Percentiles rank a stretch among this genome's conserved stretches.
Conservation (phyloP, 108 stramenopile species). For the Cyclostephanos tholiformis region DNA sequence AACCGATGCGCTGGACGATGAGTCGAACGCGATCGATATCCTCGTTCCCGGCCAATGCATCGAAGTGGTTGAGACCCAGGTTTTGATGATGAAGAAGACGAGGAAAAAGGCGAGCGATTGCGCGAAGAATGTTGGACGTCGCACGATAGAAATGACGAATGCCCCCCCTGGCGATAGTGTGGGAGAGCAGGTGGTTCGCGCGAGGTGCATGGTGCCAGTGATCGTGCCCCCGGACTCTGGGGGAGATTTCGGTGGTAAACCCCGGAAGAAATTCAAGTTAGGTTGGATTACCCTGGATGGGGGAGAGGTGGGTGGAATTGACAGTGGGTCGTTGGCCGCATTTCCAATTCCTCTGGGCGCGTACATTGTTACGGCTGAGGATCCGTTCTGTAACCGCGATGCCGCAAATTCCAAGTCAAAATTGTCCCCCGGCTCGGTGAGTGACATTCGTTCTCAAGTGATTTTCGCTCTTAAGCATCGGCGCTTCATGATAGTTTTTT, state of each 20-base stretch:
- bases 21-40: conserved; percentile 24
- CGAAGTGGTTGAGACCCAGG: conserved; percentile 39
- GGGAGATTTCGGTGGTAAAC: neutral
- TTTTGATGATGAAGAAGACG: conserved; percentile 34
- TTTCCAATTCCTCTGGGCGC: conserved; percentile 29
- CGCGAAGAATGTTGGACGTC: neutral
- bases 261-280: conserved; percentile 31
- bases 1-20: conserved; percentile 19
- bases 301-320: conserved; percentile 5
- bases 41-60: conserved; percentile 26
- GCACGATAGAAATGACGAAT: neutral
- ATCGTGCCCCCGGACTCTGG: conserved; percentile 10
- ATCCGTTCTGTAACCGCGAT: conserved; percentile 1
- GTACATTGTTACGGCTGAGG: conserved; percentile 20
- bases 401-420: conserved; percentile 25
- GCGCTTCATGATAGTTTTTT: no score
- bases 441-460: neutral
- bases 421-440: conserved; percentile 19
- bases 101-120: neutral
- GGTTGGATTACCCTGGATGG: conserved; percentile 43
- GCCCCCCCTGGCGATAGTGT: conserved; percentile 3
- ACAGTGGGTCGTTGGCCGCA: conserved; percentile 4
- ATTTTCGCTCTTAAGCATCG: neutral
- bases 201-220: conserved; percentile 38
- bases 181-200: conserved; percentile 34